These are phyloP conservation scores for Trichocladium antarcticum DNA, from an alignment of 495 filamentous ascomycete species.

Conservation along the genomic window DNA sequence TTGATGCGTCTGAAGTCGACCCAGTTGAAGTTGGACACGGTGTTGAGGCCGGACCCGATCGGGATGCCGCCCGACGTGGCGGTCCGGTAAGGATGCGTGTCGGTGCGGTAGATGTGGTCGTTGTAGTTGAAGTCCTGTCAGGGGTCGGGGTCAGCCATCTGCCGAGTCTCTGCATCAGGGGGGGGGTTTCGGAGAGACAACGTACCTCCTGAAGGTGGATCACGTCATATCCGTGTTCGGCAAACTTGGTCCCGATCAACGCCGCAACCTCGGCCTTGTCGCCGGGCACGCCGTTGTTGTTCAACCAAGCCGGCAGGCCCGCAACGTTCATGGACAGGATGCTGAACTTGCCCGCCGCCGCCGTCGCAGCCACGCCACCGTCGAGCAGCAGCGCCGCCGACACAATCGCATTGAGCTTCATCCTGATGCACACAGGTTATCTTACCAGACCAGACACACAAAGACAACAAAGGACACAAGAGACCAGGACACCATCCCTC, in stretches of 20 bases:
- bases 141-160: neutral
- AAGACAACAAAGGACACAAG: no score
- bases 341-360: slow-evolving; percentile 31
- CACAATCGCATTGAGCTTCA: neutral
- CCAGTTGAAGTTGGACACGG: slow-evolving; percentile 45
- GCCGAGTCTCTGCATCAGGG: neutral
- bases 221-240: slow-evolving; percentile 43
- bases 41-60: slow-evolving; percentile 52
- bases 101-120: slow-evolving; percentile 43
- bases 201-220: slow-evolving; percentile 51
- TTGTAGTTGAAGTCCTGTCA: slow-evolving; percentile 53
- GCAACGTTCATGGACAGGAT: slow-evolving; percentile 51
- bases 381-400: neutral
- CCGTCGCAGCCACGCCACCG: neutral
- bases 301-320: slow-evolving; percentile 44
- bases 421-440: neutral
- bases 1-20: slow-evolving; percentile 44
- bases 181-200: neutral
- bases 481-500: no score
- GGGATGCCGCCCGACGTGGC: slow-evolving; percentile 49
- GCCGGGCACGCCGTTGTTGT: slow-evolving; percentile 42
- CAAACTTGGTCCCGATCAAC: slow-evolving; percentile 39
- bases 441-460: no score
- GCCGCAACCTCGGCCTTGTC: slow-evolving; percentile 42
- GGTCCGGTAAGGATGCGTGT: slow-evolving; percentile 47